Conservation (phyloP, 805 yeast genomes). For the Teunomyces tritomae region DNA sequence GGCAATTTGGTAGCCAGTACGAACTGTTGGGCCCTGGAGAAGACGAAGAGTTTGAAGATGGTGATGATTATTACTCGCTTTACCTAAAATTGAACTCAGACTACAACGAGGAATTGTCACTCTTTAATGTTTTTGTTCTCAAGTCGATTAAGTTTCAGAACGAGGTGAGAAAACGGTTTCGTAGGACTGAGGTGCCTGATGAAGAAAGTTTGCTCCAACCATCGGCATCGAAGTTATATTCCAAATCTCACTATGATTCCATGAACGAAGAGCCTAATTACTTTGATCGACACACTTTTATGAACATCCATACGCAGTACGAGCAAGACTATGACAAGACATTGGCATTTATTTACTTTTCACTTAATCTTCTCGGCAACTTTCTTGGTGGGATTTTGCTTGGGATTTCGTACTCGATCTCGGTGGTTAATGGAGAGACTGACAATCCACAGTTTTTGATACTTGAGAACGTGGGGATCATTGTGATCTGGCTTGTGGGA, state of each 20-base stretch:
- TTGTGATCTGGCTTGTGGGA: conserved; percentile 31
- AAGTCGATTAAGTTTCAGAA: conserved; percentile 22
- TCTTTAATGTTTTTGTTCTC: conserved; percentile 19
- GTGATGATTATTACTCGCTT: conserved; percentile 21
- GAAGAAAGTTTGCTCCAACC: background rate
- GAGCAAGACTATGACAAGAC: conserved; percentile 36
- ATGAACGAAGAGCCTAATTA: conserved; percentile 31
- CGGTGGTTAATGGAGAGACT: conserved; percentile 15
- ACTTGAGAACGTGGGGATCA: conserved; percentile 31
- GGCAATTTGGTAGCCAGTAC: background rate
- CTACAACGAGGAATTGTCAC: conserved; percentile 13
- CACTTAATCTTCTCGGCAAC: conserved; percentile 31
- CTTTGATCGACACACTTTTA: conserved; percentile 17
- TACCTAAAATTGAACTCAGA: conserved; percentile 19
- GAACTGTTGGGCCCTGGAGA: background rate
- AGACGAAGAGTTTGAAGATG: conserved; percentile 15
- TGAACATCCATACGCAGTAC: conserved; percentile 22
- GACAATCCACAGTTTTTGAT: conserved; percentile 23
- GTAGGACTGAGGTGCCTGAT: background rate
- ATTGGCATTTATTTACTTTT: conserved; percentile 34
- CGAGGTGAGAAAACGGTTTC: conserved; percentile 8
- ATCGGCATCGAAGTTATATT: background rate
- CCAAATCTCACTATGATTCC: conserved; percentile 24
- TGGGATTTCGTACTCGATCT: conserved; percentile 36
- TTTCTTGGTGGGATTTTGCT: conserved; percentile 39